Percentiles rank a stretch among this genome's conserved stretches.
Conservation (phyloP, 2,329 filamentous ascomycete species). For the Fusarium redolens region DNA sequence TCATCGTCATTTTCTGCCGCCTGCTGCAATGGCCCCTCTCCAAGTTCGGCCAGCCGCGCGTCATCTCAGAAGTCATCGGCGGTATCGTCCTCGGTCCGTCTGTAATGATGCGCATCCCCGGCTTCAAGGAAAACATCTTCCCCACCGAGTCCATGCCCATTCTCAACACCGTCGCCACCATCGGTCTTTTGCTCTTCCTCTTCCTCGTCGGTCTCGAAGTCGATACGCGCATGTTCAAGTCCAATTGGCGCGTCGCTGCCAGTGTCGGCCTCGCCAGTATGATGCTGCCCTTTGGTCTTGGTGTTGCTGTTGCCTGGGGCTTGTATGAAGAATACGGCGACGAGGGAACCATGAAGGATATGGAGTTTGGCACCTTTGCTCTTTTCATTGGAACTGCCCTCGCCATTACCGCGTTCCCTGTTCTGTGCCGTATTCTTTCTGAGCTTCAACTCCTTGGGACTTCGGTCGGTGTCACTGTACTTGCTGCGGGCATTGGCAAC, state of each 20-base stretch:
- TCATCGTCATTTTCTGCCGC: conserved; percentile 62
- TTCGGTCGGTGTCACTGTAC: conserved; percentile 85
- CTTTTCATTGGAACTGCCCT: conserved; percentile 92
- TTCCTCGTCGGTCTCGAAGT: conserved; percentile 92
- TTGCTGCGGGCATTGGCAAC: conserved; percentile 92
- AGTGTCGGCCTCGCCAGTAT: conserved; percentile 85
- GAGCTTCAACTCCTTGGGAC: conserved; percentile 88
- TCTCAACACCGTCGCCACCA: conserved; percentile 81
- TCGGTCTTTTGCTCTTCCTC: conserved; percentile 85
- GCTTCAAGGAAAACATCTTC: conserved; percentile 82
- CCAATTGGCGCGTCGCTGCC: conserved; percentile 83
- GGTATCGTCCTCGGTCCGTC: conserved; percentile 88
- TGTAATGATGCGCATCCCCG: conserved; percentile 86
- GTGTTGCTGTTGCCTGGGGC: conserved; percentile 83
- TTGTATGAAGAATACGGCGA: conserved; percentile 78
- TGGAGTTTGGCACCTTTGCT: conserved; percentile 66
- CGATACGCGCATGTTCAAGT: conserved; percentile 79
- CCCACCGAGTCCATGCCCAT: conserved; percentile 79
- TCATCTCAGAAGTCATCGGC: conserved; percentile 88
- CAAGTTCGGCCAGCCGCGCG: conserved; percentile 80
- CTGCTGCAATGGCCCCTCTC: conserved; percentile 79
- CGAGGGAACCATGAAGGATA: conserved; percentile 53
- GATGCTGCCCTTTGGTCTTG: conserved; percentile 84
- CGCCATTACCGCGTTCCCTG: conserved; percentile 91
- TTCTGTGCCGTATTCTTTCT: conserved; percentile 91